Percentiles rank a stretch among this genome's conserved stretches.
Evolutionary conservation across 2,329 filamentous ascomycete species (phyloP).

Genomic region (Fusarium sp.): DNA sequence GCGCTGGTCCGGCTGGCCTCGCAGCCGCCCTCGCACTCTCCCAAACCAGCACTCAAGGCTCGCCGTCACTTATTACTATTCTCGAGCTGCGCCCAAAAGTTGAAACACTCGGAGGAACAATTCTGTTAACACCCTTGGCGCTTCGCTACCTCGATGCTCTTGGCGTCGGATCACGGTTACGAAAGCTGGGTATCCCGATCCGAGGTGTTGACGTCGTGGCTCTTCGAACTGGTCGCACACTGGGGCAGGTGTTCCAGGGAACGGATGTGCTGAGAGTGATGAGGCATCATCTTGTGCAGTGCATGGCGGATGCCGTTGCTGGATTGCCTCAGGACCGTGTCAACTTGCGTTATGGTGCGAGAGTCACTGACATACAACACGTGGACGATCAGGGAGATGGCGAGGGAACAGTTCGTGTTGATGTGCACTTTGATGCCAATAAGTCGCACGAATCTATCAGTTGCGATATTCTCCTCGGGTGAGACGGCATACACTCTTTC

Average conservation of each 20-base stretch:
- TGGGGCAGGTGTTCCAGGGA: not conserved
- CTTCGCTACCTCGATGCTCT: not conserved
- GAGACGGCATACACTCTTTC: not conserved
- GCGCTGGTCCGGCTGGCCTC: not conserved
- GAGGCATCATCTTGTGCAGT: not conserved
- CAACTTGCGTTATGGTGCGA: not conserved
- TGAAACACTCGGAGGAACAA: accelerated
- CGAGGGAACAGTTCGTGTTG: not conserved
- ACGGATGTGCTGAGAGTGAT: not conserved
- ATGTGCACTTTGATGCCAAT: not conserved
- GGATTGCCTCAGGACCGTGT: not conserved
- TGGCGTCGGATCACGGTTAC: not conserved
- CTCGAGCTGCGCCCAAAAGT: not conserved
- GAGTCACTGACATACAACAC: not conserved
- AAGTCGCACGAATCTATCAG: not conserved
- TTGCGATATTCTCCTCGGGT: not conserved
- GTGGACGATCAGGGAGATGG: too few species aligned
- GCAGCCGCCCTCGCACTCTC: not conserved
- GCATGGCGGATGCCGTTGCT: not conserved
- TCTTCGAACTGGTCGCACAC: not conserved
- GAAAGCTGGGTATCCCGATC: not conserved
- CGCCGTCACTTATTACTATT: not conserved
- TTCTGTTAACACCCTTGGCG: not conserved
- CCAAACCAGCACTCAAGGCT: not conserved
- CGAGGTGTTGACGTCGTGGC: not conserved